These are phyloP conservation scores for Aspergillus cavernicola DNA, from an alignment of 495 filamentous ascomycete species.

Conservation along the genomic window DNA sequence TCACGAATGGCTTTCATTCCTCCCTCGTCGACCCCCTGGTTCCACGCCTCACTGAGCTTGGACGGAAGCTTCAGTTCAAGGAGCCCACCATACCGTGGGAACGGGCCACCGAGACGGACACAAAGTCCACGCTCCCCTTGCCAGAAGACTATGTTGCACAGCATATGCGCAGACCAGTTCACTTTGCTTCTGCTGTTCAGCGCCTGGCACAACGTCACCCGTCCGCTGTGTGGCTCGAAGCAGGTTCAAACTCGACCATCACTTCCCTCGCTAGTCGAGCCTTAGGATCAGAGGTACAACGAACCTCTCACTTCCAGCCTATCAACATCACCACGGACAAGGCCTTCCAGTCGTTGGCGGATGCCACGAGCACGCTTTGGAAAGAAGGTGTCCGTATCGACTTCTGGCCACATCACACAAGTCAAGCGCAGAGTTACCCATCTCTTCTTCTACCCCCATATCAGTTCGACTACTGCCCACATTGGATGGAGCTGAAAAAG, in stretches of 20 bases:
- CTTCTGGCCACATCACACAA: slow-evolving; percentile 32
- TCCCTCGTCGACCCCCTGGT: slow-evolving; percentile 37
- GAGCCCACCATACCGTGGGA: slow-evolving; percentile 29
- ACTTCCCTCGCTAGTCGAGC: slow-evolving; percentile 41
- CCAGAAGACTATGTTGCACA: slow-evolving; percentile 35
- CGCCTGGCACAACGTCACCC: slow-evolving; percentile 33
- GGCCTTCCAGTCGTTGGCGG: slow-evolving; percentile 25
- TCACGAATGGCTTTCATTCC: slow-evolving; percentile 53
- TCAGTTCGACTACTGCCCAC: slow-evolving; percentile 35
- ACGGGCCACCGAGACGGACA: slow-evolving; percentile 19
- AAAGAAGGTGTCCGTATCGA: slow-evolving; percentile 39
- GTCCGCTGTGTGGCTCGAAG: slow-evolving; percentile 44
- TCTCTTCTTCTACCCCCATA: slow-evolving; percentile 35
- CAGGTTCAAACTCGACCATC: slow-evolving; percentile 45
- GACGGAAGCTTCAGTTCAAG: slow-evolving; percentile 24
- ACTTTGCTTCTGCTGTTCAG: slow-evolving; percentile 44
- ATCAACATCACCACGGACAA: slow-evolving; percentile 29
- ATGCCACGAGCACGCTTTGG: slow-evolving; percentile 47
- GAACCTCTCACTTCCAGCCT: slow-evolving; percentile 31
- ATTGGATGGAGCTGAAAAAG: slow-evolving; percentile 8
- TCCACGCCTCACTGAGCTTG: slow-evolving; percentile 22
- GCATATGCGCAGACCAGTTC: slow-evolving; percentile 49
- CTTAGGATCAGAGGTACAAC: not conserved
- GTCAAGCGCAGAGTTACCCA: slow-evolving; percentile 21
- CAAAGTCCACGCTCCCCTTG: slow-evolving; percentile 29